Percentiles rank a stretch among this genome's conserved stretches.
Conservation (phyloP, 192 early-diverging fungal genomes). For the Coemansia umbellata region DNA sequence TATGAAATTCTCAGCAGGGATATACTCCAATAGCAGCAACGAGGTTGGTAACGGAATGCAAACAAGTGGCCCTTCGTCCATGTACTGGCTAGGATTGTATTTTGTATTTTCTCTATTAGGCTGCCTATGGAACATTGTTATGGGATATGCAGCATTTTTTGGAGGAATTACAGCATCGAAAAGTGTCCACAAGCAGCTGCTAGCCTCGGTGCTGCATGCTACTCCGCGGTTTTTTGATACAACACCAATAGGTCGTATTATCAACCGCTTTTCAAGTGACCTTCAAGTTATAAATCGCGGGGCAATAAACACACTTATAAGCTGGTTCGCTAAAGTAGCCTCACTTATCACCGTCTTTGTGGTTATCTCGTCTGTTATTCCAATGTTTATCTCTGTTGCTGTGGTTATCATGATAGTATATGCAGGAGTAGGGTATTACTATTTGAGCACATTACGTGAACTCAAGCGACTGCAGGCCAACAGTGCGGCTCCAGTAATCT, state of each 20-base stretch:
- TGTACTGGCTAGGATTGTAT: conserved; percentile 68
- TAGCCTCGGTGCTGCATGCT: conserved; percentile 58
- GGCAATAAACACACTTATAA: conserved; percentile 50
- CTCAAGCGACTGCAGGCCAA: conserved; percentile 77
- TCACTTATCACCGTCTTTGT: conserved; percentile 55
- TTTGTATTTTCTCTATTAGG: conserved; percentile 51
- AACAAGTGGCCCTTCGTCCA: conserved; percentile 20
- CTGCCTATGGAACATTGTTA: conserved; percentile 35
- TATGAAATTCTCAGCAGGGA: neutral
- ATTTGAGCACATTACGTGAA: conserved; percentile 70
- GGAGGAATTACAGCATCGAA: conserved; percentile 57
- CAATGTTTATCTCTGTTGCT: conserved; percentile 64
- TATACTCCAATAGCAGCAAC: neutral
- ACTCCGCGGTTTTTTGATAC: conserved; percentile 83
- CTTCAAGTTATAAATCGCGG: conserved; percentile 71
- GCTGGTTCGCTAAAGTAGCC: conserved; percentile 53
- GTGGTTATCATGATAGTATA: conserved; percentile 55
- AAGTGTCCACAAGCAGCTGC: conserved; percentile 53
- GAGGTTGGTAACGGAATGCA: neutral
- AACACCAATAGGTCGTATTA: conserved; percentile 77
- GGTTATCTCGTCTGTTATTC: conserved; percentile 58
- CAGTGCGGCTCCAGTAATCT: conserved; percentile 64
- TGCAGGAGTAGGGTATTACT: conserved; percentile 58
- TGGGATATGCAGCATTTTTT: conserved; percentile 41
- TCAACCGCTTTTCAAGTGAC: conserved; percentile 84